Conservation (phyloP, 1,284 basidiomycete species). For the Irpex sp. region DNA sequence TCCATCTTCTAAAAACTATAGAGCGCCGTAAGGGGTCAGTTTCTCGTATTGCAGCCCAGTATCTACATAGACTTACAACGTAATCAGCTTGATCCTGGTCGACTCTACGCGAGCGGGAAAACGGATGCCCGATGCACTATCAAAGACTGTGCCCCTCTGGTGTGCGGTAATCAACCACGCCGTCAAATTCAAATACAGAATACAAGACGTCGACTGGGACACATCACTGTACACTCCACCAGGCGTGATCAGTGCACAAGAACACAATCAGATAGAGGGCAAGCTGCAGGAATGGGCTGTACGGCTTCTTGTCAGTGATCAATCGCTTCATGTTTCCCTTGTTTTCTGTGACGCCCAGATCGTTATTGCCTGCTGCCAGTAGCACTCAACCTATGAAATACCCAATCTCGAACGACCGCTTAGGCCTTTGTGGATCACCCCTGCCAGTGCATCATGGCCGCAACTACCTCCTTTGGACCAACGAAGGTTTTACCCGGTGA, state of each 20-base stretch:
- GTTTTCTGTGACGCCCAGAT: neutral
- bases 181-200: slow-evolving; percentile 24
- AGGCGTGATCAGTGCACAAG: slow-evolving; percentile 59
- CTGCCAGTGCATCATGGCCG: slow-evolving; percentile 45
- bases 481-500: slow-evolving; percentile 52
- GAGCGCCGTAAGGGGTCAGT: slow-evolving; percentile 56
- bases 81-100: slow-evolving; percentile 73
- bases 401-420: slow-evolving; percentile 49
- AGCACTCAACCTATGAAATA: slow-evolving; percentile 52
- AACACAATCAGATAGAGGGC: slow-evolving; percentile 69
- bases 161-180: slow-evolving; percentile 89
- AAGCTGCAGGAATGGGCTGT: slow-evolving; percentile 65
- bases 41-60: neutral
- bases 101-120: slow-evolving; percentile 95
- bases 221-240: slow-evolving; percentile 63
- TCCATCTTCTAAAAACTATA: slow-evolving; percentile 71
- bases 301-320: slow-evolving; percentile 48
- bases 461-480: slow-evolving; percentile 23
- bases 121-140: slow-evolving; percentile 90
- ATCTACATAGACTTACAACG: neutral
- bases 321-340: neutral
- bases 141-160: slow-evolving; percentile 96
- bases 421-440: slow-evolving; percentile 68
- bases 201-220: slow-evolving; percentile 41
- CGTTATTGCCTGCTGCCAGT: neutral